A percentile compares a stretch with the other conserved stretches of the same genome.
phyloP scores from a whole-genome alignment of 1,139 yeast species.

The Spencermartinsiella ligniputridi region DNA sequence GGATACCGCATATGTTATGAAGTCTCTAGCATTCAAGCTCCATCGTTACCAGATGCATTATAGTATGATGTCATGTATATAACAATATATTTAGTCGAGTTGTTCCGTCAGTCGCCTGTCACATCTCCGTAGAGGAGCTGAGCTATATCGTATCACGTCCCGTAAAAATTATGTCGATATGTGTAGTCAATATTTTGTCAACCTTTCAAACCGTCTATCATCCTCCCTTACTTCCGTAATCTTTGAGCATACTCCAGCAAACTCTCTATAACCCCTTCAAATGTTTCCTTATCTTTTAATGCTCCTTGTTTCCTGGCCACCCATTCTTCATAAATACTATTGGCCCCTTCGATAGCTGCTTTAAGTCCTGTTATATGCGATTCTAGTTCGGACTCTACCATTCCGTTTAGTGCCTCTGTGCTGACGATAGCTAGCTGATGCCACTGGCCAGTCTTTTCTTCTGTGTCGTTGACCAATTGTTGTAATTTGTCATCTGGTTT shows the following conservation, averaged over 20 bases:
- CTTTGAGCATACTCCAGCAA: slow-evolving; percentile 65
- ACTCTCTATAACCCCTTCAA: slow-evolving; percentile 67
- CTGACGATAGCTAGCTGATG: slow-evolving; percentile 32
- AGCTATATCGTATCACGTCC: too few relatives aligned
- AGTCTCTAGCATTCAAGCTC: too few relatives aligned
- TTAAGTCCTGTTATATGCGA: slow-evolving; percentile 28
- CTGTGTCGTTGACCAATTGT: slow-evolving; percentile 17
- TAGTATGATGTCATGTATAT: too few relatives aligned
- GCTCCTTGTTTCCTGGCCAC: slow-evolving; percentile 41
- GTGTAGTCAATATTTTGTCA: too few relatives aligned
- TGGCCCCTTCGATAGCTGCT: slow-evolving; percentile 30
- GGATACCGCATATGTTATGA: too few relatives aligned
- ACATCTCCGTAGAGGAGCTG: too few relatives aligned
- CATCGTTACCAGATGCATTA: too few relatives aligned
- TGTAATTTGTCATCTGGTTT: slow-evolving; percentile 2
- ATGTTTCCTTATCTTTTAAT: slow-evolving; percentile 54
- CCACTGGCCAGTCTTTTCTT: slow-evolving; percentile 25
- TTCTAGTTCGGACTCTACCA: slow-evolving; percentile 32
- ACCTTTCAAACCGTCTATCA: neutral
- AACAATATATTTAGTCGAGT: too few relatives aligned
- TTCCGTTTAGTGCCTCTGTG: slow-evolving; percentile 32
- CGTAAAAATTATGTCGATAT: too few relatives aligned
- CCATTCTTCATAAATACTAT: slow-evolving; percentile 47
- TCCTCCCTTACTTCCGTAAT: slow-evolving; percentile 15
- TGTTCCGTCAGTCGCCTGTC: too few relatives aligned